A percentile compares a stretch with the other conserved stretches of the same genome.
Conservation (phyloP, 192 early-diverging fungal species). For the Phlyctochytrium bullatum region DNA sequence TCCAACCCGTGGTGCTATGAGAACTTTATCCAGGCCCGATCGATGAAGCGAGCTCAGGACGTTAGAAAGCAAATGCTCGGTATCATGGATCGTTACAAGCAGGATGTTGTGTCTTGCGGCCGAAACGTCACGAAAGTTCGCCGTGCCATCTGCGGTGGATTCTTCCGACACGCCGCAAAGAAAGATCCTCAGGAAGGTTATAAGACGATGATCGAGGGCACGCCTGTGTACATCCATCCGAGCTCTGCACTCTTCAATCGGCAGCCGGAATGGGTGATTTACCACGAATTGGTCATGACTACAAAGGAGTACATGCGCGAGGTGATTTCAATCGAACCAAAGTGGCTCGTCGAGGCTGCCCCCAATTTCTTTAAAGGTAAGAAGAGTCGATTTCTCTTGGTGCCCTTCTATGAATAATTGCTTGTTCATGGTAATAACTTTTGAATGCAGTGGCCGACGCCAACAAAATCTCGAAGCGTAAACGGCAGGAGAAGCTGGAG, state of each 20-base stretch:
- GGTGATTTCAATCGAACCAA: conserved; percentile 83
- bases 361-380: conserved; percentile 93
- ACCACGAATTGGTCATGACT: conserved; percentile 87
- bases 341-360: conserved; percentile 93
- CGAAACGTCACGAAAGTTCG: conserved; percentile 93
- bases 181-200: conserved; percentile 99
- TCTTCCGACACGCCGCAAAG: conserved; percentile 95
- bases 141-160: conserved; percentile 85
- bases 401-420: neutral
- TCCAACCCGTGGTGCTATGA: conserved; percentile 95
- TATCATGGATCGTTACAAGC: conserved; percentile 86
- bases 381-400: conserved; percentile 11
- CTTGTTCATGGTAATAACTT: conserved; percentile 9
- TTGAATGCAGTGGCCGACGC: conserved; percentile 64
- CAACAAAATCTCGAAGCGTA: conserved; percentile 90
- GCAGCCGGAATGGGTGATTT: conserved; percentile 93
- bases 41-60: conserved; percentile 93
- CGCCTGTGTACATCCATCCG: conserved; percentile 97
- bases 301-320: conserved; percentile 93
- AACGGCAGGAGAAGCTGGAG: conserved; percentile 91
- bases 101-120: conserved; percentile 92
- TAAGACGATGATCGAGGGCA: conserved; percentile 97
- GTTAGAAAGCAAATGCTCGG: conserved; percentile 93
- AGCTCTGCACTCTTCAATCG: conserved; percentile 94
- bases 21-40: conserved; percentile 91